Percentiles rank a stretch among this genome's conserved stretches.
phyloP scores from a whole-genome alignment of 441 rosid species.

The Croton setiger region DNA sequence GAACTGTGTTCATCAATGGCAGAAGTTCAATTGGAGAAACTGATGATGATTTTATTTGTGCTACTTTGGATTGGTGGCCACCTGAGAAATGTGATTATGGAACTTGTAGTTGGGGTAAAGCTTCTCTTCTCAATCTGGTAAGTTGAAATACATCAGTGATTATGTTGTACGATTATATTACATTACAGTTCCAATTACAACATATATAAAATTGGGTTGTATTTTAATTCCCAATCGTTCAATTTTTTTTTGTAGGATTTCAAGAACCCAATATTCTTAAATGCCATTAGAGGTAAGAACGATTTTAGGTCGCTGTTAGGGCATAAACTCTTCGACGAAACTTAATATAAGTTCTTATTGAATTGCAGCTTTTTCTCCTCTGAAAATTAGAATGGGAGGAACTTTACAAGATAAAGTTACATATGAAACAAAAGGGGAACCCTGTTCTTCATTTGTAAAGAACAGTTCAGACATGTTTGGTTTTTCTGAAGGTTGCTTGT shows the following conservation, averaged over 20 bases:
- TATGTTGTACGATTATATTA: neutral
- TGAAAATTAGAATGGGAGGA: slow-evolving; percentile 35
- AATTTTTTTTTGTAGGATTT: slow-evolving; percentile 25
- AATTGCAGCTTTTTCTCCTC: slow-evolving; percentile 32
- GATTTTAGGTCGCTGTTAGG: neutral
- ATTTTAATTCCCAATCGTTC: neutral
- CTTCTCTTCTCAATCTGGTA: slow-evolving; percentile 33
- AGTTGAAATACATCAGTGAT: neutral
- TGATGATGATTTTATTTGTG: slow-evolving; percentile 46
- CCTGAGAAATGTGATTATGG: slow-evolving; percentile 37
- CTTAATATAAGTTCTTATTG: neutral
- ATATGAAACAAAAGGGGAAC: slow-evolving; percentile 20
- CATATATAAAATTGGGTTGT: neutral
- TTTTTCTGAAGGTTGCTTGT: slow-evolving; percentile 32
- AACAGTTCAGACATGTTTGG: slow-evolving; percentile 26
- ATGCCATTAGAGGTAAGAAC: slow-evolving; percentile 28
- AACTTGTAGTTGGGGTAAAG: slow-evolving; percentile 33
- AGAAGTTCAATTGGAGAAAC: slow-evolving; percentile 31
- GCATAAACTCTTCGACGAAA: neutral
- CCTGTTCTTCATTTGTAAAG: slow-evolving; percentile 24
- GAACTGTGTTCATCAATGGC: slow-evolving; percentile 40
- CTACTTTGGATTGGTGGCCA: slow-evolving; percentile 46
- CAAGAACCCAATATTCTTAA: slow-evolving; percentile 25
- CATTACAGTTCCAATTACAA: no score
- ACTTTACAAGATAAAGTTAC: slow-evolving; percentile 29